Base-by-base conservation (phyloP, 106 monocot species). In the Hemerocallis citrina region DNA sequence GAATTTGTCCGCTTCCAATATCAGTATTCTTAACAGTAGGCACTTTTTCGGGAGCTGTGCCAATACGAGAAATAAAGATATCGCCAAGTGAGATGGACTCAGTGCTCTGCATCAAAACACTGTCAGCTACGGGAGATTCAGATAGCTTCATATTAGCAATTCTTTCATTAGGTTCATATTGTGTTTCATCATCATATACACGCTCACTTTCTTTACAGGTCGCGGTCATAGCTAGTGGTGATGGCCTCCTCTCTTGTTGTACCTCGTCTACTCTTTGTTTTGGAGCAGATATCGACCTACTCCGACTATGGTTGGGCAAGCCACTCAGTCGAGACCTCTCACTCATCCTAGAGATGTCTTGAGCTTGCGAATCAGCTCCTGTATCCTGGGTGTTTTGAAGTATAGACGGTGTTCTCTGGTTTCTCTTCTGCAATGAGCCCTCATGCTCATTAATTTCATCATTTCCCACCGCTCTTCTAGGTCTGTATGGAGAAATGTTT, bases 61-160 rank as follows among this genome's bases (percentile, higher is more conserved):
- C 20, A 32, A 40, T 63, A 57, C 57, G 62, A 35, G 78, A 78
- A 55, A 78, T 58, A 57, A 78, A 78, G 41, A 78, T 73, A 32
- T 78, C 68, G 41, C 72, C 66, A 57, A 29, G 20, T 21, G 66
- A 56, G 20, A 78, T 34, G 7, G 72, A 72, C 1, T 78, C 68
- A 13, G 62, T 62, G 61, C 55, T 62, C 21, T 61, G 66, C 52
- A 20, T 42, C n/a, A 64, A 29, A 35, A 61, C 31, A 41, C 17
- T 52, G 32, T 65, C 42, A 14, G 71, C 49, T 34, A 54, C 20
- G 25, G 66, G 46, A 61, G 74, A 45, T 29, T 71, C 66, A 6
- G 70, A 5, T 35, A 65, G 27, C 55, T 77, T 71, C 41, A 39
- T 34, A 47, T 50, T 58, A 21, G 43, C 58, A 69, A 71, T 64